Percentiles rank a stretch among this genome's conserved stretches.
Conservation (phyloP, 2,329 filamentous ascomycete species). For the Xylariaceae sp. region DNA sequence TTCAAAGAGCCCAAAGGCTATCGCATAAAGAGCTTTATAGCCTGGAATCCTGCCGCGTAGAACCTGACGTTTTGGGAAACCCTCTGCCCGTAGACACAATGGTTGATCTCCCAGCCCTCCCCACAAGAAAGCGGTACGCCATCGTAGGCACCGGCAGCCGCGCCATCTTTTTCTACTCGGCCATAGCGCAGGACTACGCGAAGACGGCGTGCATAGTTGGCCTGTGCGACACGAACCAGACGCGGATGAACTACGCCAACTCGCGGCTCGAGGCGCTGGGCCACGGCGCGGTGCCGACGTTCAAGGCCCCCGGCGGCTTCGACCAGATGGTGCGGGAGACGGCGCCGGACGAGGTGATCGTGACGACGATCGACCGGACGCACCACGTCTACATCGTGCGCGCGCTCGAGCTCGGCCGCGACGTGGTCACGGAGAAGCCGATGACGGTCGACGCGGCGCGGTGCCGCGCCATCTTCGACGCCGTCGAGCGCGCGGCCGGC, state of each 20-base stretch:
- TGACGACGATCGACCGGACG: slow-evolving; percentile 65
- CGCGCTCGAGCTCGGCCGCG: slow-evolving; percentile 61
- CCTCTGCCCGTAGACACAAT: slow-evolving; percentile 13
- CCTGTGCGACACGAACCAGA: slow-evolving; percentile 63
- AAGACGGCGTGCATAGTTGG: slow-evolving; percentile 55
- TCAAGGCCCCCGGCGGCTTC: slow-evolving; percentile 56
- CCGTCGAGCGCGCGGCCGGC: slow-evolving; percentile 51
- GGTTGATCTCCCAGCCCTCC: slow-evolving; percentile 18
- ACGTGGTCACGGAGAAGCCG: slow-evolving; percentile 66
- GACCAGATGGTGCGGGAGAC: slow-evolving; percentile 61
- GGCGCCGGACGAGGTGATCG: slow-evolving; percentile 62
- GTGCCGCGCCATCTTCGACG: slow-evolving; percentile 57
- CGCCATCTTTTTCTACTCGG: slow-evolving; percentile 63
- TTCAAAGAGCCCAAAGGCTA: not conserved
- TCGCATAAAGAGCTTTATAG: not conserved
- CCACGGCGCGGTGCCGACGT: slow-evolving; percentile 54
- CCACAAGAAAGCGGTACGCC: slow-evolving; percentile 50
- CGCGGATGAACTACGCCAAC: slow-evolving; percentile 61
- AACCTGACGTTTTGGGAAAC: not conserved
- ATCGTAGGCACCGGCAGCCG: slow-evolving; percentile 62
- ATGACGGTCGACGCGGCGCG: slow-evolving; percentile 64
- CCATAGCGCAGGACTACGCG: slow-evolving; percentile 56
- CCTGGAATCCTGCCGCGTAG: not conserved
- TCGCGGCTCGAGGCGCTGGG: slow-evolving; percentile 49
- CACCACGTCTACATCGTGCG: slow-evolving; percentile 63